These are phyloP conservation scores for Globisporangium cystogenes DNA, from an alignment of 352 stramenopile genomes.

Conservation along the genomic window DNA sequence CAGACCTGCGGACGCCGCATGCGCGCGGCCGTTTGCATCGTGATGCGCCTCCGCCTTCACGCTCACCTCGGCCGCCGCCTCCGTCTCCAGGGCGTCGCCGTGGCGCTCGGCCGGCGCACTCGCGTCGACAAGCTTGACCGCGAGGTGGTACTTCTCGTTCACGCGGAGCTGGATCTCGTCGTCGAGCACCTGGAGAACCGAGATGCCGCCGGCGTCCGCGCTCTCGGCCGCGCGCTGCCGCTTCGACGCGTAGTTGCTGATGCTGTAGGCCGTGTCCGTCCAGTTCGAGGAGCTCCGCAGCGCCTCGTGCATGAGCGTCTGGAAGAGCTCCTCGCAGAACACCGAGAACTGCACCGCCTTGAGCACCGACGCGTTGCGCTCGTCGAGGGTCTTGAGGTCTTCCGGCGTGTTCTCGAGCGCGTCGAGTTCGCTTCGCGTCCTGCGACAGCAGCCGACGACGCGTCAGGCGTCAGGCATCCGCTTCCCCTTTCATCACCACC, in stretches of 20 bases:
- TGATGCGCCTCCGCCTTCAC: constrained; percentile 21
- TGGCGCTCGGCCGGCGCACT: constrained; percentile 13
- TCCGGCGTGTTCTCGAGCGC: constrained; percentile 52
- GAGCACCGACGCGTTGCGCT: constrained; percentile 64
- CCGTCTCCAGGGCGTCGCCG: neutral
- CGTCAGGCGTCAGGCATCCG: neutral
- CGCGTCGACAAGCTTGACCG: constrained; percentile 65
- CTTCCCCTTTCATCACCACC: too few species aligned
- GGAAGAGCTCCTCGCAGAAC: constrained; percentile 84
- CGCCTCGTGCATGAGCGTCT: constrained; percentile 78
- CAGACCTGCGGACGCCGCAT: neutral
- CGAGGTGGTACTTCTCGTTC: constrained; percentile 67
- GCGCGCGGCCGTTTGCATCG: constrained; percentile 14
- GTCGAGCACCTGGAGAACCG: constrained; percentile 73
- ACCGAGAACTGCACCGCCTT: constrained; percentile 83
- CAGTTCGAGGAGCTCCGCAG: constrained; percentile 59
- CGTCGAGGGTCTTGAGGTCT: constrained; percentile 53
- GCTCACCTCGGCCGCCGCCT: constrained; percentile 10
- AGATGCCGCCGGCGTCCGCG: constrained; percentile 33
- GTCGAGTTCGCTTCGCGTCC: constrained; percentile 51
- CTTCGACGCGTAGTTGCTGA: constrained; percentile 51
- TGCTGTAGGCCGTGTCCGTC: constrained; percentile 62
- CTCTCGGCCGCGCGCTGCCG: constrained; percentile 42
- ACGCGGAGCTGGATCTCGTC: constrained; percentile 77
- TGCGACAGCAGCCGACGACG: constrained; percentile 12